These are phyloP conservation scores for Kalaharituber pfeilii DNA, from an alignment of 2,329 filamentous ascomycete species.

Conservation along the genomic window DNA sequence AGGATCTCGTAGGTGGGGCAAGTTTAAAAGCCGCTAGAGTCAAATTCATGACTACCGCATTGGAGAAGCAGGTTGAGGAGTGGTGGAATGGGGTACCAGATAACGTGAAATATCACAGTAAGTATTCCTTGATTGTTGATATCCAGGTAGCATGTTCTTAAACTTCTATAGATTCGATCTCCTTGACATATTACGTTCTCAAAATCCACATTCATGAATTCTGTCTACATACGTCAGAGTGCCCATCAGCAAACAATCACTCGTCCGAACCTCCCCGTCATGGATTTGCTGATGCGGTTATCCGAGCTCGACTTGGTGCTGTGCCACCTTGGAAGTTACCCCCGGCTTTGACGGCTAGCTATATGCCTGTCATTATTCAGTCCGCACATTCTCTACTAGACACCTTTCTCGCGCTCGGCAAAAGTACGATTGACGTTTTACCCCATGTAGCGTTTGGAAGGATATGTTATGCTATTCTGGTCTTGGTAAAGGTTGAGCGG, in stretches of 20 bases:
- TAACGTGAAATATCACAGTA: not conserved
- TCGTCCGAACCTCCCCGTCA: not conserved
- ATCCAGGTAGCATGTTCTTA: not conserved
- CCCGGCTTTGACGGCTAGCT: not conserved
- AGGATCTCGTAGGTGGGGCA: not conserved
- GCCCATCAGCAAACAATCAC: too few relatives aligned
- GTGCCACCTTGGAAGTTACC: too few relatives aligned
- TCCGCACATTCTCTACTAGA: not conserved
- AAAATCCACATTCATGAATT: not conserved
- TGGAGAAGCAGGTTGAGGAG: not conserved
- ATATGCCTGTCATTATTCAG: not conserved
- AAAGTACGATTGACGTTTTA: not conserved
- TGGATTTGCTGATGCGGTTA: not conserved
- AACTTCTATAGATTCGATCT: not conserved
- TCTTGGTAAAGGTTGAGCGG: not conserved
- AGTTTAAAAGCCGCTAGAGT: not conserved
- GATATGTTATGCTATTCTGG: not conserved
- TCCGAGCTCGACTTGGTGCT: not conserved
- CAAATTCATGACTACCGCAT: not conserved
- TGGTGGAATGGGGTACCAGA: not conserved
- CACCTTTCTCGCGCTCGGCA: not conserved
- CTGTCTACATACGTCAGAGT: not conserved
- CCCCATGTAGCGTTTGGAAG: slow-evolving; percentile 1
- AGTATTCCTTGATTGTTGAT: not conserved
- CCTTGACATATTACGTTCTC: not conserved